Base-by-base conservation (phyloP, 2,329 filamentous ascomycete species). In the Drechmeria coniospora region DNA sequence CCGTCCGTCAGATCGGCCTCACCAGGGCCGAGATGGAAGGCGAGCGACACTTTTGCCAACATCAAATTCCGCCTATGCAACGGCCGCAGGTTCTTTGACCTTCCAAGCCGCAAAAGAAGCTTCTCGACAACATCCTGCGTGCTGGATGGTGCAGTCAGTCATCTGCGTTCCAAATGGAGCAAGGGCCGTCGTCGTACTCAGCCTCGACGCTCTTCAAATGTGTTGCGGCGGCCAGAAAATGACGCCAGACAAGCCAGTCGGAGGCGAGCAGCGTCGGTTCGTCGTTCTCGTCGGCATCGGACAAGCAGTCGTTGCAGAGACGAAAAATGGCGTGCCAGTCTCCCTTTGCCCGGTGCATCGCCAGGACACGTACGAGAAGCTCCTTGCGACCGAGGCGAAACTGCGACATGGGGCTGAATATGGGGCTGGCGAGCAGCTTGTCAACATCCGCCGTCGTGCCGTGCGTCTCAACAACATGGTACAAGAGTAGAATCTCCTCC, bases 401-500 rank as follows among this genome's bases (percentile, higher is more conserved):
- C 36, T 65, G 60, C 13, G 42, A 41, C 3, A 59, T 38, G 0
- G 61, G 61, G 1, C 54, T 55, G 7, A 63, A 52, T 0, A 51
- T 36, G 0, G 53, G 45, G 23, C 58, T 57, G 3, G 40, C 31
- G 0, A 59, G 40, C 6, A 57, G 45, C 21, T 55, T 54, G 2
- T 53, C 34, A 32, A 54, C 57, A 23, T 63, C 61, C 0, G 52
- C 53, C 1, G 45, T 40, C 1, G 50, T 51, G 1, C 57, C 61
- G 8, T 64, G 58, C 4, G 49, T 50, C 17, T 56, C 51, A 1
- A 63, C 41, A 14, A 68, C 51, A 1, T 58, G 51, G 34, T 65
- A 68, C 12, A 64, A 54, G 2, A 68, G 50, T 1, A 62, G 47
- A 3, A 63, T 53, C 34, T 68, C 64, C 32, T 68, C 59, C 33